These are phyloP conservation scores for Yarrowia yakushimensis DNA, from an alignment of 805 yeast species.

Conservation along the genomic window DNA sequence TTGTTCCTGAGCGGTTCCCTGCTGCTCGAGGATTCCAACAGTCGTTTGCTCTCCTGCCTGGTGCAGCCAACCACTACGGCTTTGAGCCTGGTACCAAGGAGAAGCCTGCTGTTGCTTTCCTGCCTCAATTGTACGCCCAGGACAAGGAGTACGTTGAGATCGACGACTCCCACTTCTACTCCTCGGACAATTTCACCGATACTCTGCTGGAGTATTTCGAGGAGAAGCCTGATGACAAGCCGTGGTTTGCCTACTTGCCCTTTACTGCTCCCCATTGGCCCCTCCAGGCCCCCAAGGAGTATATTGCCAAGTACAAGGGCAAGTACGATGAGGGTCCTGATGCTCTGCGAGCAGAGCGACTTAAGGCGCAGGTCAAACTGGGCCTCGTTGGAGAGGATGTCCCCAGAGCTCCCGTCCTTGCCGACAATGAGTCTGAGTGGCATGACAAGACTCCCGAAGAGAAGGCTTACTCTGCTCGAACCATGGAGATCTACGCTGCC, in stretches of 20 bases:
- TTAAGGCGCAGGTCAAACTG: conserved; percentile 42
- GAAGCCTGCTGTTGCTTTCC: conserved; percentile 36
- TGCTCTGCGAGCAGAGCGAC: conserved; percentile 42
- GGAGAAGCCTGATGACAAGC: conserved; percentile 37
- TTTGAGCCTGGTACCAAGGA: conserved; percentile 39
- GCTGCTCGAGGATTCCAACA: conserved; percentile 49
- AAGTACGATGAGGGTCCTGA: conserved; percentile 49
- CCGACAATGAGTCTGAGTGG: conserved; percentile 40
- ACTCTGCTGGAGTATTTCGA: conserved; percentile 42
- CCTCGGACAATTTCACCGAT: conserved; percentile 45
- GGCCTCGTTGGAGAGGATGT: conserved; percentile 48
- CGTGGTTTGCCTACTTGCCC: conserved; percentile 53
- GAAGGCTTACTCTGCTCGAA: conserved; percentile 40
- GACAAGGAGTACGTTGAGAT: conserved; percentile 40
- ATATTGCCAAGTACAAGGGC: conserved; percentile 47
- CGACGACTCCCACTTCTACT: conserved; percentile 43
- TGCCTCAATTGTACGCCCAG: conserved; percentile 43
- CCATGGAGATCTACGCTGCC: conserved; percentile 58
- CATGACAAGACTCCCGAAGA: conserved; percentile 42
- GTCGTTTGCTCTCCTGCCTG: conserved; percentile 50
- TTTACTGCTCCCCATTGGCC: conserved; percentile 68
- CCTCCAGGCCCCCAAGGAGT: conserved; percentile 53
- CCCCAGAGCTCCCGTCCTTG: conserved; percentile 36
- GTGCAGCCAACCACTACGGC: conserved; percentile 56
- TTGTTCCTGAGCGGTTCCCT: conserved; percentile 48